Conservation (phyloP, 2,329 filamentous ascomycete species). For the Sphaerostilbella broomeana region DNA sequence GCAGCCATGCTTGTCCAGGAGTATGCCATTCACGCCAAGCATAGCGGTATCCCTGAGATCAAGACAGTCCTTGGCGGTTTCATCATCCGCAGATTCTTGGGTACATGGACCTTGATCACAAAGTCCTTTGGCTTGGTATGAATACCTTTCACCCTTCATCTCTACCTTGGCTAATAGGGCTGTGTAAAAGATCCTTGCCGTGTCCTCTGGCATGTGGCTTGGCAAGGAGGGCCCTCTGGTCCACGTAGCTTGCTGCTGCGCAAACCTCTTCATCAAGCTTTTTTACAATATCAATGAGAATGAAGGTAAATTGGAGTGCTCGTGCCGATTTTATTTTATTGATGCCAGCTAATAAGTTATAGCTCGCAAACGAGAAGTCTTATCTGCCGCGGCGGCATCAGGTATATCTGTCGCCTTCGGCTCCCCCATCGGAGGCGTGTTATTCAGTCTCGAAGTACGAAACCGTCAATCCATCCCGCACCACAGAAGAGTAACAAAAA, state of each 20-base stretch:
- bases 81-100: constrained; percentile 81
- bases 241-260: constrained; percentile 94
- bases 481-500: constrained; percentile 1
- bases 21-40: constrained; percentile 82
- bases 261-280: constrained; percentile 86
- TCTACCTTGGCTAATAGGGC: not conserved
- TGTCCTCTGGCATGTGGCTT: constrained; percentile 91
- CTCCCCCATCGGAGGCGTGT: constrained; percentile 84
- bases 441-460: constrained; percentile 83
- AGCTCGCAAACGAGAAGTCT: constrained; percentile 87
- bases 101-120: constrained; percentile 78
- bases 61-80: constrained; percentile 94
- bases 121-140: constrained; percentile 82
- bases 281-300: constrained; percentile 75
- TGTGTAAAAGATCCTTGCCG: constrained; percentile 64
- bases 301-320: constrained; percentile 54
- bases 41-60: constrained; percentile 95
- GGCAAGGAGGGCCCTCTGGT: constrained; percentile 94
- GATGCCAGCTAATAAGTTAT: constrained; percentile 1
- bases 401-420: constrained; percentile 94
- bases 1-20: constrained; percentile 75
- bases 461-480: not conserved
- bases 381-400: constrained; percentile 86
- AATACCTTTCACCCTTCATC: constrained; percentile 6
- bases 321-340: not conserved